Base-by-base conservation (phyloP, 805 yeast species). In the Zygosaccharomyces rouxii region DNA sequence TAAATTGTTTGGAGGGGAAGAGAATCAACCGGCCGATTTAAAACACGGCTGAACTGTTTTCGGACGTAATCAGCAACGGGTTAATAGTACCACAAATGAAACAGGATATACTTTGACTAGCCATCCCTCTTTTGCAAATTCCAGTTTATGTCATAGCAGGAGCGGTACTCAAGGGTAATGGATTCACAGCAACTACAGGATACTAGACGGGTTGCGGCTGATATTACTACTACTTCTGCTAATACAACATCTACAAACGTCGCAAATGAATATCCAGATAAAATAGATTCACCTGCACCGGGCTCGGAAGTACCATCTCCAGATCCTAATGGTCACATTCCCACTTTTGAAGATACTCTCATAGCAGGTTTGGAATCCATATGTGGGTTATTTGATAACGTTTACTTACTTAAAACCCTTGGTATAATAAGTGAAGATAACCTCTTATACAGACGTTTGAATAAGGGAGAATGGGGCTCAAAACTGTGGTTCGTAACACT, bases 401-500 rank as follows among this genome's bases (percentile, higher is more conserved):
- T 64, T 6, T 62, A 58, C 42, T 50, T 64, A 9, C 50, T 64
- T 28, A 57, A 54, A 45, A 61, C 62, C 42, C 35, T 63, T 18
- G 68, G 68, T 3, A 44, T 64, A 5, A 60, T 64, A 3, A 52
- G 55, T 28, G 66, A 61, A 21, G 18, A 47, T 3, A 64, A 60
- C 44, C 41, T 53, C 25, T 28, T 64, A 1, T 63, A 60, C 44
- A 48, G 51, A 35, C 55, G 54, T 18, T 43, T 64, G 10, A 61
- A 62, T 42, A 59, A 58, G 35, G 58, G 64, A 13, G 56, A 57
- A 19, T 38, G 59, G 40, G 66, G 66, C 13, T 59, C 64, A 2
- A 63, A 58, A 37, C 25, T 63, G 10, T 64, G 69, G 69, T 53
- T 63, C 11, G 44, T 58, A 1, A 57, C 67, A 1, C 46, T 61